Base-by-base conservation (phyloP, 306 rosid species). In the Castanospermum australe region DNA sequence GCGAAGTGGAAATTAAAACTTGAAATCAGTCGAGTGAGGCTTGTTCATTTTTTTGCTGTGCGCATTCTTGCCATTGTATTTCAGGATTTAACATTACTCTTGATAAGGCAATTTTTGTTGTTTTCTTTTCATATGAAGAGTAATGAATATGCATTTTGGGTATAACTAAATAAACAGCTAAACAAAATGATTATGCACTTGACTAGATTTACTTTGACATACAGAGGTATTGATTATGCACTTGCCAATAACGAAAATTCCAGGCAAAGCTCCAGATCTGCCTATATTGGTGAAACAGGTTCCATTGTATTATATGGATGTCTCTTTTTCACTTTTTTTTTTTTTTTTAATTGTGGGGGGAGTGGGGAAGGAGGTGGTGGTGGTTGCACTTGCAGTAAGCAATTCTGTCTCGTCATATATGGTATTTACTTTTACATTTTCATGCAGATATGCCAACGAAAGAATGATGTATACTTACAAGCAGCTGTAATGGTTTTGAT, bases 201-300 rank as follows among this genome's bases (percentile, higher is more conserved):
- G 51, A 30, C 67, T 83, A 36, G 38, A 42, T 88, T 78, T 72
- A 24, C 71, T 71, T 86, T 82, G 84, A 74, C 62, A 38, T 71
- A 64, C 92, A 95, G 99, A 77, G 87, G 92, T 75, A 88, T 95
- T 55, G 99, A 95, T 82, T 82, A 76, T 86, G 89, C 98, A 25
- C 83, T 95, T 69, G 85, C 89, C 36, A 87, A 88, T 75, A 82
- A 91, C 6, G 87, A 85, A 85, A 76, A 64, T 73, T 75, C 94
- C 91, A 2, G 0, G 20, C 38, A 79, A 69, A 50, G 86, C 74
- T 63, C 78, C 54, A 24, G 85, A 85, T 2, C 65, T 95, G 54
- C 89, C 98, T 44, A 0, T 3, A 39, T 71, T 89, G 81, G 39
- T 92, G 90, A 90, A 88, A 73, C 91, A 84, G 97, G 99, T 95